phyloP scores from a whole-genome alignment of 768 basidiomycete genomes.

The Suillus weaverae region DNA sequence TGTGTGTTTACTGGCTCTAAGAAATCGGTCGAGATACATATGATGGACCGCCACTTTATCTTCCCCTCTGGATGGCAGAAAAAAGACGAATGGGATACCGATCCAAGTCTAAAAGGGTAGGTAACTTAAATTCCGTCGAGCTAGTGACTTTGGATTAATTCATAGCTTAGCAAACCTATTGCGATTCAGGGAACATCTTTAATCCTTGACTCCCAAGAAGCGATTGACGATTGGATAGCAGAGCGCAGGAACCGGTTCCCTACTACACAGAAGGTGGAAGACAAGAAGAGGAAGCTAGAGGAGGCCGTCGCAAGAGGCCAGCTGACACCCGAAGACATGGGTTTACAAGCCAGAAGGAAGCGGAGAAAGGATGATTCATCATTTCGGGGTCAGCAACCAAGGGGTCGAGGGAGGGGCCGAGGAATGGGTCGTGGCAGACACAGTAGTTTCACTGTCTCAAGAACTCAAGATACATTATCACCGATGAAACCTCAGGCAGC shows the following conservation, averaged over 20 bases:
- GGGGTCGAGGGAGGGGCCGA: constrained; percentile 29
- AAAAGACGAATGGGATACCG: constrained; percentile 74
- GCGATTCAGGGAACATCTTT: constrained; percentile 80
- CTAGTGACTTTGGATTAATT: background rate
- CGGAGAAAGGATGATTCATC: constrained; percentile 35
- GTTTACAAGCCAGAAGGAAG: constrained; percentile 42
- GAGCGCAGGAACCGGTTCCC: constrained; percentile 91
- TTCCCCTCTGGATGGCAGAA: constrained; percentile 75
- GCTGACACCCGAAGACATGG: constrained; percentile 49
- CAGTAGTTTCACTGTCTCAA: background rate
- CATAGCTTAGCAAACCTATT: constrained; percentile 56
- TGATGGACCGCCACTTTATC: constrained; percentile 89
- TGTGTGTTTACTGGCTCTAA: constrained; percentile 70
- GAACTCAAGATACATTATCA: background rate
- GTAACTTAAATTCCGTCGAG: constrained; percentile 11
- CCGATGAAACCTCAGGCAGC: background rate
- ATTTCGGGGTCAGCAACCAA: constrained; percentile 10
- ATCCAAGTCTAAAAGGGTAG: constrained; percentile 79
- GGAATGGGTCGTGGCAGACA: constrained; percentile 26
- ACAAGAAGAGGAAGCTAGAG: constrained; percentile 78
- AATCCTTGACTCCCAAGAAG: constrained; percentile 76
- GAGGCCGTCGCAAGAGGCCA: constrained; percentile 85
- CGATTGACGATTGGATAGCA: constrained; percentile 80
- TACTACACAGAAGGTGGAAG: constrained; percentile 61
- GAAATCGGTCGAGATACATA: constrained; percentile 74